These are phyloP conservation scores for Heritiera fomes DNA, from an alignment of 345 rosid species.

Conservation along the genomic window DNA sequence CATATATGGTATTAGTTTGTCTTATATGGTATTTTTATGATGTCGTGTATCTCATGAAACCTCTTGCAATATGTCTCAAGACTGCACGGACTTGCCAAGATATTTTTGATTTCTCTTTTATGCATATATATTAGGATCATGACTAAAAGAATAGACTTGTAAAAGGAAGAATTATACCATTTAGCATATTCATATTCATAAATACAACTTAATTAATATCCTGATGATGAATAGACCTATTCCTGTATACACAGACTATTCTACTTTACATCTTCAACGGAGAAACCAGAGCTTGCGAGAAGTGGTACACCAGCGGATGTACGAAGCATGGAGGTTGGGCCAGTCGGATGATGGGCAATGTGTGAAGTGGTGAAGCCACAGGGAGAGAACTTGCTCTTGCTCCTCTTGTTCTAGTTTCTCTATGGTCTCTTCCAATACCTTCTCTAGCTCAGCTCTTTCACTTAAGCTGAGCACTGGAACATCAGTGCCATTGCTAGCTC, in stretches of 20 bases:
- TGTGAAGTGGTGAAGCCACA: conserved; percentile 87
- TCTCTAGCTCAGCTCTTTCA: conserved; percentile 62
- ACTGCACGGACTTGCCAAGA: neutral
- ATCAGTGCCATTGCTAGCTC: conserved; percentile 68
- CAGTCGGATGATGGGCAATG: conserved; percentile 70
- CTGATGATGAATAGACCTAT: neutral
- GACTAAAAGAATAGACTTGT: neutral
- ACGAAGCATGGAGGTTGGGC: conserved; percentile 77
- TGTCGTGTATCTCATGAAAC: neutral
- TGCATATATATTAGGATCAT: neutral
- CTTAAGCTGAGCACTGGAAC: conserved; percentile 51
- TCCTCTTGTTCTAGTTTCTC: conserved; percentile 53
- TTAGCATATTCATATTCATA: neutral
- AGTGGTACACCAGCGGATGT: conserved; percentile 63
- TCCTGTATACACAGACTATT: neutral
- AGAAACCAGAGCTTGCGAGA: conserved; percentile 65
- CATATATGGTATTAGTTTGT: too few species aligned
- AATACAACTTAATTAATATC: neutral
- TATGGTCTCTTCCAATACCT: conserved; percentile 56
- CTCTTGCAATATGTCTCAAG: neutral
- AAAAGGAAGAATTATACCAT: neutral
- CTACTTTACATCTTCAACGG: conserved; percentile 9
- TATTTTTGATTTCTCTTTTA: neutral
- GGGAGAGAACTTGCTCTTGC: conserved; percentile 69
- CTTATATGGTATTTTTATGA: neutral